Base-by-base conservation (phyloP, 140 eudicot genomes). In the Ambrosia hybrid region DNA sequence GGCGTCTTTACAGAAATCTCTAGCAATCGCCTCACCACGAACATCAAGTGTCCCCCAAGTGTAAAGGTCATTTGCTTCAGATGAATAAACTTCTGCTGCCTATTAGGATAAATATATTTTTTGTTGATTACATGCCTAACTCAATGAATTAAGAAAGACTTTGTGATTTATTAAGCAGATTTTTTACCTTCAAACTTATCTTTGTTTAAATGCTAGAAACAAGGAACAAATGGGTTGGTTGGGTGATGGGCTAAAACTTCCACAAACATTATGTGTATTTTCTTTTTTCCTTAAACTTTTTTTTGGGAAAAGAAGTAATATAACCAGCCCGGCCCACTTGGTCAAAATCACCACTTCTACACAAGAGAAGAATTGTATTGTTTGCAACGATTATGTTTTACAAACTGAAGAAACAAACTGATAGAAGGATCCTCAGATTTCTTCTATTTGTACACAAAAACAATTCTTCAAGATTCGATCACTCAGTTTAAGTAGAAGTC, bases 21-120 rank as follows among this genome's bases (percentile, higher is more conserved):
- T 76, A 1, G 71, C 73, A 57, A 87, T 70, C 3, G 33, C 73
- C 73, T 88, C 89, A 56, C 90, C 83, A 57, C 82, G 78, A 3
- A 55, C 76, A 80, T 88, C 95, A 48, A 76, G 53, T 16, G 33
- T 33, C 4, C 75, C 88, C 97, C 99, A 94, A 11, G 78, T 37
- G 74, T 83, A 88, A 2, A 85, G 55, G 15, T 77, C 84, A 8
- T 53, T 68, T 61, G 65, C 75, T 70, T 73, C 90, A 63, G 64
- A 73, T 12, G 89, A 79, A 59, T 81, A 73, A 5, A 76, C 71
- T 41, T 94, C 90, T 30, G 99, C 87, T 60, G 97, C 97, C 99
- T 90, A 75, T 71, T 61, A 36, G 4, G n/a, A 70, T 70, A 53
- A 14, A 39, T 55, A 38, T 13, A 59, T 41, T 11, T 51, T 68